These are phyloP conservation scores for Verticillium zaregamsianum DNA, from an alignment of 2,329 filamentous ascomycete species.

Conservation along the genomic window DNA sequence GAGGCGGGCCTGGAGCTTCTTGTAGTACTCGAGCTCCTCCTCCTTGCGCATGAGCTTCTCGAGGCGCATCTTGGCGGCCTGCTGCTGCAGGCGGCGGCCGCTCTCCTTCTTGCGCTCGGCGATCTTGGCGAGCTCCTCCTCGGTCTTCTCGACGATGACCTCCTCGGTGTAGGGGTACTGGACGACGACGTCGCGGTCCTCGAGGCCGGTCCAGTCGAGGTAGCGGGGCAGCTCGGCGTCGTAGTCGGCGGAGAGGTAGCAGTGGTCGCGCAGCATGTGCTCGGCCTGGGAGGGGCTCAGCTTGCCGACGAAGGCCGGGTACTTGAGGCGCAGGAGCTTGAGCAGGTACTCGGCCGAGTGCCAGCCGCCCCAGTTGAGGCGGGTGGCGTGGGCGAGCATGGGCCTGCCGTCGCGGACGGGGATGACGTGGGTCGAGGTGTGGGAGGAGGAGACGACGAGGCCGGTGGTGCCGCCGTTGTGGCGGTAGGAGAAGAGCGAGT, in stretches of 20 bases:
- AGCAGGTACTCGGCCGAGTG: constrained; percentile 88
- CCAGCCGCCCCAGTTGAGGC: constrained; percentile 91
- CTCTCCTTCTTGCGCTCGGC: constrained; percentile 95
- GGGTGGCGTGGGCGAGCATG: constrained; percentile 76
- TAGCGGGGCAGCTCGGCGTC: constrained; percentile 71
- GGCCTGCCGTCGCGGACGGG: constrained; percentile 86
- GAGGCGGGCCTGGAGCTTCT: constrained; percentile 70
- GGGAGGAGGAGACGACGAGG: constrained; percentile 84
- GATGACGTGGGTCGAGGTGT: constrained; percentile 92
- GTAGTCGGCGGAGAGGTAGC: constrained; percentile 83
- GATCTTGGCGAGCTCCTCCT: constrained; percentile 85
- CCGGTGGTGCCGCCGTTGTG: constrained; percentile 88
- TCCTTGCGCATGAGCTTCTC: constrained; percentile 96
- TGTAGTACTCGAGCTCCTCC: constrained; percentile 91
- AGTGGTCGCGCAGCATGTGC: constrained; percentile 81
- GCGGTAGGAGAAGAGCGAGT: constrained; percentile 92
- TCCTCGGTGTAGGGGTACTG: constrained; percentile 95
- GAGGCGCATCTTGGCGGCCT: constrained; percentile 94
- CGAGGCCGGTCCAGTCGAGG: constrained; percentile 87
- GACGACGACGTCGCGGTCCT: constrained; percentile 82
- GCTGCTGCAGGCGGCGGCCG: constrained; percentile 84
- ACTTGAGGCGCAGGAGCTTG: constrained; percentile 87
- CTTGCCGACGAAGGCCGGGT: constrained; percentile 83
- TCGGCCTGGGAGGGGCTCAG: constrained; percentile 84
- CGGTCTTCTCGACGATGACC: constrained; percentile 82